Conservation (phyloP, 2,329 filamentous ascomycete species). For the Colletotrichum aenigma region DNA sequence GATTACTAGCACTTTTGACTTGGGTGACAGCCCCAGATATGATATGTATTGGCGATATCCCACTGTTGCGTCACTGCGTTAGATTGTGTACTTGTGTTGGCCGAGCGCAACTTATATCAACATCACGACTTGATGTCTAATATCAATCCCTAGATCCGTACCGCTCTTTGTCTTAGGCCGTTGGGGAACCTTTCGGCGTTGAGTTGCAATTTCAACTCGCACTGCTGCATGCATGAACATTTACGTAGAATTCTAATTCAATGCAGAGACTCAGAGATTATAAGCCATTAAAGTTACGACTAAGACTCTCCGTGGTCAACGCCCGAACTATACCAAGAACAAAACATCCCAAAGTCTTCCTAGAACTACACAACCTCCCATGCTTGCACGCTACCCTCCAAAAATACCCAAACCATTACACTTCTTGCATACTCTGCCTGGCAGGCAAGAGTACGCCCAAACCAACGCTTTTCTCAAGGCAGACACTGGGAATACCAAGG, state of each 20-base stretch:
- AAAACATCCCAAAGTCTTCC: background rate
- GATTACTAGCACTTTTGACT: background rate
- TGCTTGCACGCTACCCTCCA: background rate
- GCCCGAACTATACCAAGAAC: background rate
- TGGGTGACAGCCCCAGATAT: background rate
- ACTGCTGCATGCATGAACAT: background rate
- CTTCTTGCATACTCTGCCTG: background rate
- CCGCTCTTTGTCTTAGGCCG: background rate
- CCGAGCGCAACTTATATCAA: background rate
- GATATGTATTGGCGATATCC: background rate
- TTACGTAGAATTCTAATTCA: background rate
- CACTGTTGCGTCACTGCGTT: background rate
- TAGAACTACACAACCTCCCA: background rate
- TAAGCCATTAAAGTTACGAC: background rate
- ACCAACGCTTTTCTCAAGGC: background rate
- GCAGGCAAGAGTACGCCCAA: background rate
- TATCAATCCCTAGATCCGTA: background rate
- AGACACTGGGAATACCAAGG: slow-evolving; percentile 11
- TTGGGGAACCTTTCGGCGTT: too few species aligned
- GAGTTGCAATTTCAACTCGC: background rate
- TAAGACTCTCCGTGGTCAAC: background rate
- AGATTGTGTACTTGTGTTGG: background rate
- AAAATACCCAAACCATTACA: background rate
- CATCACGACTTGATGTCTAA: background rate
- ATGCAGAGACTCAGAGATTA: background rate